These are phyloP conservation scores for Russula ochroleuca DNA, from an alignment of 768 basidiomycete genomes.

Conservation along the genomic window DNA sequence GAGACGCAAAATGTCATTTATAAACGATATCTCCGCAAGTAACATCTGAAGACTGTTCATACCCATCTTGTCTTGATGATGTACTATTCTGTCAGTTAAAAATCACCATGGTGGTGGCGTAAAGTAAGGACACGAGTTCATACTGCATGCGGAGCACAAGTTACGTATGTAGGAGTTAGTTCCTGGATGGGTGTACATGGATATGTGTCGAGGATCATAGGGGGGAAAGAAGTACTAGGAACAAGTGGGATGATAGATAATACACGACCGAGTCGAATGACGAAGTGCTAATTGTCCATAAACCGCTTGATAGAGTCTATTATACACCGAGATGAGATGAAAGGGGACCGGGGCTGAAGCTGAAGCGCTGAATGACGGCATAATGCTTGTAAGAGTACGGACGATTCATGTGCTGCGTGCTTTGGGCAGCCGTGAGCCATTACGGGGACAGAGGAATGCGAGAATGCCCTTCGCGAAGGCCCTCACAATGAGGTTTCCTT, in stretches of 20 bases:
- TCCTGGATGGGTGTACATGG: too few relatives aligned
- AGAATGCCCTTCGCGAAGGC: conserved; percentile 6
- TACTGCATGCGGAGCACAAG: not conserved
- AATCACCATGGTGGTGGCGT: not conserved
- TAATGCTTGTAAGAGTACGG: not conserved
- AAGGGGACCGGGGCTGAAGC: not conserved
- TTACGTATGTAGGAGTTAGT: not conserved
- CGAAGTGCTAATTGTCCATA: not conserved
- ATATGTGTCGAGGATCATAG: not conserved
- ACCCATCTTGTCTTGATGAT: not conserved
- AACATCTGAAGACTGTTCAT: conserved; percentile 13
- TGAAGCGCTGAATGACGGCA: not conserved
- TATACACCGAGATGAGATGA: not conserved
- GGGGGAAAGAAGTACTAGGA: not conserved
- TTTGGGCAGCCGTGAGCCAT: not conserved
- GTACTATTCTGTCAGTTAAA: not conserved
- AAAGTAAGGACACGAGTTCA: not conserved
- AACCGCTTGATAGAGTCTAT: not conserved
- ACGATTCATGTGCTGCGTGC: not conserved
- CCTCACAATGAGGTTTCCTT: not conserved
- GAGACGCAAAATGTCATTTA: conserved; percentile 90
- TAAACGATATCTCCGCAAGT: conserved; percentile 58
- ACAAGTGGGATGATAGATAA: not conserved
- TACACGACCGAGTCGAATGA: not conserved
- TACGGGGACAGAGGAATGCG: conserved; percentile 9